Evolutionary conservation across 1,284 basidiomycete species (phyloP).

Genomic region (Pterulicium gracile): DNA sequence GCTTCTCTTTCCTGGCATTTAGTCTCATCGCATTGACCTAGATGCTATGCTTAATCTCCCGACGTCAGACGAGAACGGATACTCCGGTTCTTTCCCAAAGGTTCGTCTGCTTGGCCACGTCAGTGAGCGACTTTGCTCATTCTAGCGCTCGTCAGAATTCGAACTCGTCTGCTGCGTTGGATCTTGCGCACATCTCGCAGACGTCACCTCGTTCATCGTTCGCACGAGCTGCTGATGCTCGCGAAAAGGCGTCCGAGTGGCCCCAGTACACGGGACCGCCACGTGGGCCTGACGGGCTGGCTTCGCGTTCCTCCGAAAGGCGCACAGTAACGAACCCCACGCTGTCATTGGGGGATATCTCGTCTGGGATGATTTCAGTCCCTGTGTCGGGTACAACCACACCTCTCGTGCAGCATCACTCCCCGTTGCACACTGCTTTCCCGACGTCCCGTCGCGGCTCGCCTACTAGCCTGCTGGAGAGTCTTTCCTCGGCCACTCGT

Average conservation of each 20-base stretch:
- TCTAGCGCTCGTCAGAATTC: conserved; percentile 47
- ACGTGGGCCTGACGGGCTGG: conserved; percentile 44
- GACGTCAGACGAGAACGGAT: conserved; percentile 90
- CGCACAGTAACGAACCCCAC: conserved; percentile 67
- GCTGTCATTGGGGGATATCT: conserved; percentile 40
- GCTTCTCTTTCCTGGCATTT: conserved; percentile 8
- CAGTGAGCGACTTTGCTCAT: background rate
- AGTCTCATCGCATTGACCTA: conserved; percentile 18
- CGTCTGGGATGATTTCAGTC: conserved; percentile 31
- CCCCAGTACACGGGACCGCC: conserved; percentile 69
- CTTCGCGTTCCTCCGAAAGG: conserved; percentile 43
- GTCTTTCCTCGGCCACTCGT: conserved; percentile 48
- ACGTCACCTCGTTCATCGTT: conserved; percentile 61
- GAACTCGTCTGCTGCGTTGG: conserved; percentile 85
- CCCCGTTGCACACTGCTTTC: conserved; percentile 31
- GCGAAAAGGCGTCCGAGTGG: conserved; percentile 86
- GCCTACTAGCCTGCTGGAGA: conserved; percentile 51
- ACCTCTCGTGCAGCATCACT: conserved; percentile 50
- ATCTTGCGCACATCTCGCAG: conserved; percentile 83
- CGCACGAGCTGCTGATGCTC: conserved; percentile 43
- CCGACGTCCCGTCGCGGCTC: conserved; percentile 60
- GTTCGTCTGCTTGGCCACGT: conserved; percentile 27
- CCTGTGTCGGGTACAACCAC: conserved; percentile 43
- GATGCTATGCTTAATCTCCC: conserved; percentile 89
- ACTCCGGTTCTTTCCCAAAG: conserved; percentile 45